Conservation (phyloP, 2,329 filamentous ascomycete species). For the Paraconiothyrium sp. region DNA sequence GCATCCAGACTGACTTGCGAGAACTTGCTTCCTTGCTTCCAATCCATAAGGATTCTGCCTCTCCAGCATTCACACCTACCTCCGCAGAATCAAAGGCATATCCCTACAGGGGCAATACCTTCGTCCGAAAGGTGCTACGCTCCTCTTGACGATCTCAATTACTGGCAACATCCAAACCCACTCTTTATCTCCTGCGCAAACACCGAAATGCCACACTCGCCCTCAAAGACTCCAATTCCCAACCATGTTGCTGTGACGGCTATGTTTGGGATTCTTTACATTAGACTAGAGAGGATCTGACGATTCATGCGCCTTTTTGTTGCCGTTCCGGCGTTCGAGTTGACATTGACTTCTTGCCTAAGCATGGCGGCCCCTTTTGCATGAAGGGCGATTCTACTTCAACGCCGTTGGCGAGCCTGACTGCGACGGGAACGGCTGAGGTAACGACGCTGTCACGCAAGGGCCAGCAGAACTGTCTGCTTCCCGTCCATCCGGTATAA, state of each 20-base stretch:
- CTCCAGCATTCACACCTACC: too few species aligned
- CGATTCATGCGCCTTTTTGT: slow-evolving; percentile 3
- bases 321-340: slow-evolving; percentile 2
- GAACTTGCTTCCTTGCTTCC: not conserved
- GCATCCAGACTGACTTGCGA: not conserved
- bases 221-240: slow-evolving; percentile 10
- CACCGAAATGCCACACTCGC: slow-evolving; percentile 4
- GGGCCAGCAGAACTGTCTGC: slow-evolving; percentile 1
- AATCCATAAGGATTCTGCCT: too few species aligned
- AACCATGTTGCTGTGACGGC: slow-evolving; percentile 16
- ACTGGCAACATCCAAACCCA: not conserved
- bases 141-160: not conserved
- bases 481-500: not conserved
- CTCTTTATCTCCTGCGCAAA: not conserved
- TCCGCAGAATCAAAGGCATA: not conserved
- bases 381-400: not conserved
- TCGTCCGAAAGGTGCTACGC: not conserved
- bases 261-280: slow-evolving; percentile 1
- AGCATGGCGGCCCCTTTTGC: not conserved
- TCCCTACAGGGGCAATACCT: not conserved
- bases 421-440: slow-evolving; percentile 28
- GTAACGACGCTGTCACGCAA: slow-evolving; percentile 21
- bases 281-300: not conserved
- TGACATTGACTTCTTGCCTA: not conserved
- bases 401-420: slow-evolving; percentile 28